These are phyloP conservation scores for Penicillium griseofulvum DNA, from an alignment of 2,329 filamentous ascomycete genomes.

Conservation along the genomic window DNA sequence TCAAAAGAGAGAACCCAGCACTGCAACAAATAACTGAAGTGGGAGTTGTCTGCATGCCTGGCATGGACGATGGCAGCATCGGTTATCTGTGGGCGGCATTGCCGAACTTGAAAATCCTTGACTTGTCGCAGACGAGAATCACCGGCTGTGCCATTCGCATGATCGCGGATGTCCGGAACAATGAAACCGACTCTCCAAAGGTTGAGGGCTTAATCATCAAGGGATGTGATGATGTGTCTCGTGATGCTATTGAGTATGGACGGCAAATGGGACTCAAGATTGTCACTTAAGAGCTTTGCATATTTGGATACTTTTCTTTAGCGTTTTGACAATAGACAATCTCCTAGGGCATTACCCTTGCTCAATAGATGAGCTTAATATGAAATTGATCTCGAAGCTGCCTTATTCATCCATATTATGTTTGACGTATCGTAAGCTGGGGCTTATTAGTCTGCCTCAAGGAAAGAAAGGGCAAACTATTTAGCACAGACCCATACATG, in stretches of 20 bases:
- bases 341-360: neutral
- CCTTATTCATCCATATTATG: no score
- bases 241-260: slow-evolving; percentile 36
- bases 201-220: slow-evolving; percentile 24
- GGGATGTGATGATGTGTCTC: slow-evolving; percentile 32
- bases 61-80: slow-evolving; percentile 28
- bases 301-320: neutral
- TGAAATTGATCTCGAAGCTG: neutral
- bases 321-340: neutral
- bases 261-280: slow-evolving; percentile 29
- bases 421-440: neutral
- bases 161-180: slow-evolving; percentile 26
- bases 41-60: slow-evolving; percentile 25
- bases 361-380: neutral
- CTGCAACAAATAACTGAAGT: slow-evolving; percentile 29
- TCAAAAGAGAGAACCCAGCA: neutral
- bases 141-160: slow-evolving; percentile 36
- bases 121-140: slow-evolving; percentile 35
- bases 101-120: slow-evolving; percentile 31
- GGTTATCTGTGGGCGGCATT: slow-evolving; percentile 21
- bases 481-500: neutral
- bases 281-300: slow-evolving; percentile 12
- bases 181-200: slow-evolving; percentile 17
- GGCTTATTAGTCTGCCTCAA: neutral
- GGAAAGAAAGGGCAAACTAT: neutral